Conservation (phyloP, 2,329 filamentous ascomycete species). For the Scolecobasidium constrictum region DNA sequence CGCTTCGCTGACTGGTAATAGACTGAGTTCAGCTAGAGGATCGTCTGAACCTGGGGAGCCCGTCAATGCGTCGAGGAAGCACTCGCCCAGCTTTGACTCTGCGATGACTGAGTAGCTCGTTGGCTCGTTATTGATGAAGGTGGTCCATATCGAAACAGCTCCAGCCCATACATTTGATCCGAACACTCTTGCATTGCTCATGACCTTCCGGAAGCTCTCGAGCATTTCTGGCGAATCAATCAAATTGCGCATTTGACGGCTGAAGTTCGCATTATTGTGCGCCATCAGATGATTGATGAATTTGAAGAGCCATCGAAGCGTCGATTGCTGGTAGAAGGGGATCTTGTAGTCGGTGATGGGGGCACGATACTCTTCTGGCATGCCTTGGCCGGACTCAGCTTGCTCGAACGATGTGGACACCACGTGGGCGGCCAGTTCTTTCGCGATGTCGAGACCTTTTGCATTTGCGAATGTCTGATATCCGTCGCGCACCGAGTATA, state of each 20-base stretch:
- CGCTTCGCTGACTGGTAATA: constrained; percentile 80
- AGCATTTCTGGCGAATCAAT: constrained; percentile 87
- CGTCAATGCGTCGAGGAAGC: constrained; percentile 72
- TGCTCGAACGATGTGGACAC: constrained; percentile 59
- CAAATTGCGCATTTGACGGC: constrained; percentile 80
- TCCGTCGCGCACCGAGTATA: constrained; percentile 75
- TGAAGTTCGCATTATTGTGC: constrained; percentile 71
- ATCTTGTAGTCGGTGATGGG: constrained; percentile 86
- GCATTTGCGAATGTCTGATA: constrained; percentile 74
- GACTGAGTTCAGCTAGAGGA: constrained; percentile 31
- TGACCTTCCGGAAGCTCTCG: constrained; percentile 65
- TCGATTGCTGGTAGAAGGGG: constrained; percentile 86
- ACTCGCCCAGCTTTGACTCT: constrained; percentile 82
- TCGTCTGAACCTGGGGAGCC: background rate
- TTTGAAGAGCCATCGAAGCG: constrained; percentile 86
- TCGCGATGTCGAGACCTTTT: constrained; percentile 79
- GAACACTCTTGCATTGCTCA: constrained; percentile 68
- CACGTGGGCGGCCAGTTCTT: constrained; percentile 73
- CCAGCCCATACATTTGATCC: constrained; percentile 95
- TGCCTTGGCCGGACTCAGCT: constrained; percentile 59
- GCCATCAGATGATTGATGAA: constrained; percentile 94
- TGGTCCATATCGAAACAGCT: constrained; percentile 80
- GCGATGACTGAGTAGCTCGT: constrained; percentile 95
- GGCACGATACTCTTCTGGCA: constrained; percentile 61
- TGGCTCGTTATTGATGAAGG: constrained; percentile 97